A percentile compares a stretch with the other conserved stretches of the same genome.
Conservation (phyloP, 2,329 filamentous ascomycete species). For the Trichophyton verrucosum region DNA sequence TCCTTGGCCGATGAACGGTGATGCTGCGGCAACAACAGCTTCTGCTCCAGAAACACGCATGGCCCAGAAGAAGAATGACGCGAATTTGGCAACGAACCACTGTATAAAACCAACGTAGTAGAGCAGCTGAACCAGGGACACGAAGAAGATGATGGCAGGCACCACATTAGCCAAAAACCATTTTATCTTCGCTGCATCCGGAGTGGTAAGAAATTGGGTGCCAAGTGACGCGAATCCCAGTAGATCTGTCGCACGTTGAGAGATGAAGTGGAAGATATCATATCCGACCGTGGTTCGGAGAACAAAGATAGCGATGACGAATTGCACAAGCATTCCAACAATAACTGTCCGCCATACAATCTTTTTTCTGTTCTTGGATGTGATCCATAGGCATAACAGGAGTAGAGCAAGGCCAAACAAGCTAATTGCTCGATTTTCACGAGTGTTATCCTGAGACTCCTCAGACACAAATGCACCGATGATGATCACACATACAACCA, state of each 20-base stretch:
- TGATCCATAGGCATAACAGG: constrained; percentile 53
- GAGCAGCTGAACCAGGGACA: constrained; percentile 75
- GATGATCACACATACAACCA: constrained; percentile 61
- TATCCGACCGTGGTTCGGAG: constrained; percentile 67
- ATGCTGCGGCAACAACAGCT: constrained; percentile 84
- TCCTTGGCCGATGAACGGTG: constrained; percentile 87
- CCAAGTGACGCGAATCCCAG: constrained; percentile 65
- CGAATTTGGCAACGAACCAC: constrained; percentile 82
- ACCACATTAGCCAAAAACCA: constrained; percentile 71
- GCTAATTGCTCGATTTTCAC: constrained; percentile 66
- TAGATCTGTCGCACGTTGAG: constrained; percentile 57
- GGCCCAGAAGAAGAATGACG: constrained; percentile 81
- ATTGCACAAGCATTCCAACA: constrained; percentile 78
- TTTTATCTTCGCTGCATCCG: constrained; percentile 20
- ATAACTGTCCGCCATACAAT: constrained; percentile 65
- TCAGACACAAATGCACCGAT: constrained; percentile 63
- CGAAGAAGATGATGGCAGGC: constrained; percentile 94
- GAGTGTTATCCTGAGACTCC: constrained; percentile 63
- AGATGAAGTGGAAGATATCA: constrained; percentile 87
- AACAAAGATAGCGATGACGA: constrained; percentile 78
- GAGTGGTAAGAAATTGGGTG: constrained; percentile 55
- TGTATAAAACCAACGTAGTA: constrained; percentile 72
- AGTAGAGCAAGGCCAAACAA: constrained; percentile 66
- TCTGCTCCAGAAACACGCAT: constrained; percentile 81
- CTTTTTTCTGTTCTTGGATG: constrained; percentile 55